These are phyloP conservation scores for Mortierella sp. DNA, from an alignment of 371 early-diverging fungal genomes.

Conservation along the genomic window DNA sequence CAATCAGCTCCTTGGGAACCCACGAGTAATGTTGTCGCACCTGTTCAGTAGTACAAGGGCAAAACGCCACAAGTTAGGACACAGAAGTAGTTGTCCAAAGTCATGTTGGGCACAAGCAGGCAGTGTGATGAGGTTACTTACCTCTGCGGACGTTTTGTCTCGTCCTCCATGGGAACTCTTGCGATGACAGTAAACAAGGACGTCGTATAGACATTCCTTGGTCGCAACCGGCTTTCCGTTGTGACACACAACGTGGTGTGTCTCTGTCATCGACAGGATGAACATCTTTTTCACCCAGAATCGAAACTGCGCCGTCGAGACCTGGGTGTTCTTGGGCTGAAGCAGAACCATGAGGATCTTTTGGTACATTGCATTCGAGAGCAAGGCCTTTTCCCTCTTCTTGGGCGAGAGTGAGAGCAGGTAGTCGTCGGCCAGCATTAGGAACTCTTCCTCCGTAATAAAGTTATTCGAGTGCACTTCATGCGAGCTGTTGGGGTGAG, in stretches of 20 bases:
- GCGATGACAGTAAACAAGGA: slow-evolving; percentile 68
- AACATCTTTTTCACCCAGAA: slow-evolving; percentile 82
- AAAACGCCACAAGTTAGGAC: not conserved
- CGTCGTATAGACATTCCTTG: slow-evolving; percentile 69
- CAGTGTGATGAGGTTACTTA: slow-evolving; percentile 24
- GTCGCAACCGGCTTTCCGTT: slow-evolving; percentile 73
- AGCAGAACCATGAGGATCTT: slow-evolving; percentile 69
- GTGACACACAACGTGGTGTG: slow-evolving; percentile 63
- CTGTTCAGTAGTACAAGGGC: slow-evolving; percentile 30
- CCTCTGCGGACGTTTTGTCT: slow-evolving; percentile 76
- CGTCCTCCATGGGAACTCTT: slow-evolving; percentile 75
- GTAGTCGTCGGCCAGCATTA: slow-evolving; percentile 59
- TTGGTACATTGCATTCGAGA: slow-evolving; percentile 66
- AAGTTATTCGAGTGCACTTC: slow-evolving; percentile 39
- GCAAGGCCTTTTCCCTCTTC: slow-evolving; percentile 73
- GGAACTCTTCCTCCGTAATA: slow-evolving; percentile 45
- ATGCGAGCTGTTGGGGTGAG: slow-evolving; percentile 31
- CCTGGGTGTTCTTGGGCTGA: slow-evolving; percentile 73
- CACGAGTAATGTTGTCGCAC: slow-evolving; percentile 69
- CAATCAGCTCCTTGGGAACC: slow-evolving; percentile 74
- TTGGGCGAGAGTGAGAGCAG: slow-evolving; percentile 70
- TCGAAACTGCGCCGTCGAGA: slow-evolving; percentile 75
- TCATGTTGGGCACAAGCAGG: not conserved
- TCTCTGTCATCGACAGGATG: slow-evolving; percentile 58
- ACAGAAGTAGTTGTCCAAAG: not conserved